Conservation (phyloP, 2,329 filamentous ascomycete species). For the Knoxdaviesia capensis region DNA sequence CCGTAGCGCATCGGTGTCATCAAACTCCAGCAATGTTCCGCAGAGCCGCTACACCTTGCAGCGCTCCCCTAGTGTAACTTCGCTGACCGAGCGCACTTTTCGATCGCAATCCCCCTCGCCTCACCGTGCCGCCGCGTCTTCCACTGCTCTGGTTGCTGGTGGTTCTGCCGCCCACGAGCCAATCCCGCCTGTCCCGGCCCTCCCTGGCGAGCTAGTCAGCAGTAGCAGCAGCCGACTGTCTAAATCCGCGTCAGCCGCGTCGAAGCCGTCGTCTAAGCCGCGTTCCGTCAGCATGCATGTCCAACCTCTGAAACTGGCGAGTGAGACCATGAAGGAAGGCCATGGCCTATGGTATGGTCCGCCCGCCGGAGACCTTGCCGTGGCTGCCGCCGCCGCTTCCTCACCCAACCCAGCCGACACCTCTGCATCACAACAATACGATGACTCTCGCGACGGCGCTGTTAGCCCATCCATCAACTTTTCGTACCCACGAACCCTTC, state of each 20-base stretch:
- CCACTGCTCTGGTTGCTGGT: background rate
- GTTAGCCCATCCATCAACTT: slow-evolving; percentile 36
- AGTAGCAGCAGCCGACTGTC: background rate
- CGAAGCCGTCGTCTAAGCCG: slow-evolving; percentile 12
- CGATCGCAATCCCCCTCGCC: slow-evolving; percentile 48
- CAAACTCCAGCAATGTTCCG: slow-evolving; percentile 27
- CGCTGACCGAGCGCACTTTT: slow-evolving; percentile 81
- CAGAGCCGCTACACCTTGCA: slow-evolving; percentile 17
- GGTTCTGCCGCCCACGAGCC: no score
- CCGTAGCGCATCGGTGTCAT: slow-evolving; percentile 52
- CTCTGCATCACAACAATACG: slow-evolving; percentile 22
- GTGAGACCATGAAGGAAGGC: slow-evolving; percentile 25
- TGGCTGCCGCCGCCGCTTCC: background rate
- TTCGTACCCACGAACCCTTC: slow-evolving; percentile 26
- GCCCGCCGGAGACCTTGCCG: slow-evolving; percentile 17
- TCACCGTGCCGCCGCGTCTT: slow-evolving; percentile 17
- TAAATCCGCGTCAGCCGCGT: slow-evolving; percentile 1
- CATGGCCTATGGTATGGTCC: slow-evolving; percentile 30
- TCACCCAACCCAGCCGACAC: slow-evolving; percentile 9
- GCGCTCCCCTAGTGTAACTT: slow-evolving; percentile 49
- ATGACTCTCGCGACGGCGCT: slow-evolving; percentile 19
- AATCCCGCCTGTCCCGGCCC: slow-evolving; percentile 50
- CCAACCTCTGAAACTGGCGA: slow-evolving; percentile 30
- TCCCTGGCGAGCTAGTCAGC: slow-evolving; percentile 25
- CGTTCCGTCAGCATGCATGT: slow-evolving; percentile 22